Conservation (phyloP, 2,329 filamentous ascomycete genomes). For the Epichloe glyceriae region DNA sequence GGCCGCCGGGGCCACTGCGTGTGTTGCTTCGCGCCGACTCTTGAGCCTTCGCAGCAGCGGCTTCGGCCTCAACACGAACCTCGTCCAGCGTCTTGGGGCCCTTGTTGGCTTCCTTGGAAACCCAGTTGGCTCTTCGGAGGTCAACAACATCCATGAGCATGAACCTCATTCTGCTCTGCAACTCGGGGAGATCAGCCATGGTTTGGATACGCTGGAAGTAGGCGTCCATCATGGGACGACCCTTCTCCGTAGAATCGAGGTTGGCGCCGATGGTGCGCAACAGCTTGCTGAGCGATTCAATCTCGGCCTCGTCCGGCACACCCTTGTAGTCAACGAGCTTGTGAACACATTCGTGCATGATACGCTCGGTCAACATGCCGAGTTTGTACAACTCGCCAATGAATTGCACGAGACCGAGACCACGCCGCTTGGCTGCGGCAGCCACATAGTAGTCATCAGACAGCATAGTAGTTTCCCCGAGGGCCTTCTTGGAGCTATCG, state of each 20-base stretch:
- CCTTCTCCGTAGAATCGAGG: constrained; percentile 73
- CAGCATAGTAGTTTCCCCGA: constrained; percentile 65
- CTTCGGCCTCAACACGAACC: constrained; percentile 72
- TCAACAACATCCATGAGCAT: constrained; percentile 96
- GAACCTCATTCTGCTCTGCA: constrained; percentile 82
- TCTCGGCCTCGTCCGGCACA: constrained; percentile 84
- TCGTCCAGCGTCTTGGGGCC: constrained; percentile 94
- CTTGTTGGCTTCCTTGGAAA: constrained; percentile 80
- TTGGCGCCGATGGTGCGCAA: constrained; percentile 83
- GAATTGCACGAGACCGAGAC: constrained; percentile 95
- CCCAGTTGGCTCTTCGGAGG: constrained; percentile 64
- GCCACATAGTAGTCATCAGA: constrained; percentile 95
- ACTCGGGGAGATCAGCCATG: constrained; percentile 66
- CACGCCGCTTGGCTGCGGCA: constrained; percentile 88
- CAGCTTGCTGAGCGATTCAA: constrained; percentile 90
- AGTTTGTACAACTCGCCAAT: constrained; percentile 99
- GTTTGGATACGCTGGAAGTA: constrained; percentile 84
- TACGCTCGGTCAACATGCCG: constrained; percentile 94
- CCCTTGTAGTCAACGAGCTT: constrained; percentile 94
- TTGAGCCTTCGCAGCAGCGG: constrained; percentile 69
- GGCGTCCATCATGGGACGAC: constrained; percentile 73
- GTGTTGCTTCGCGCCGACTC: constrained; percentile 51
- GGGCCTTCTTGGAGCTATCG: constrained; percentile 31
- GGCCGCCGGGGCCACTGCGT: constrained; percentile 52
- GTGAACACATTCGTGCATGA: constrained; percentile 98